Conservation (phyloP, 331 rosid genomes). For the Phaseolus coccineus region DNA sequence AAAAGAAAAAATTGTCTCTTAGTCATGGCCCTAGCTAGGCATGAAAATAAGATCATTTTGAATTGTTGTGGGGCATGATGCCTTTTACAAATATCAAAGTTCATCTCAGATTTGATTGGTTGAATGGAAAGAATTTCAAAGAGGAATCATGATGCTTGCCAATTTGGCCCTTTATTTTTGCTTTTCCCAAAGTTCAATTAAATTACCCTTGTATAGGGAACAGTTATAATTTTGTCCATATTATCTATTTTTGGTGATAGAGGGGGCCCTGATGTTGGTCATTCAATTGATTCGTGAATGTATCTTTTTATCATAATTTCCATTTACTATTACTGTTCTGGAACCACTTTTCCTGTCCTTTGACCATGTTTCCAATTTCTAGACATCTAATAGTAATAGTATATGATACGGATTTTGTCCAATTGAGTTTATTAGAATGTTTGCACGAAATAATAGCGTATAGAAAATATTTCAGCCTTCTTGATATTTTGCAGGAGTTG, state of each 20-base stretch:
- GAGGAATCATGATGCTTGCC: constrained; percentile 40
- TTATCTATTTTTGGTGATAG: constrained; percentile 38
- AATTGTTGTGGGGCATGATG: background rate
- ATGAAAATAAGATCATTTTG: constrained; percentile 11
- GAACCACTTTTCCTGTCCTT: constrained; percentile 20
- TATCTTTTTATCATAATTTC: constrained; percentile 14
- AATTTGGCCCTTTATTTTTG: constrained; percentile 47
- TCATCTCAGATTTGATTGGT: constrained; percentile 9
- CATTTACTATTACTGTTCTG: constrained; percentile 30
- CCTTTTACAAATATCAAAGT: constrained; percentile 27
- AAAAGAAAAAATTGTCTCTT: background rate
- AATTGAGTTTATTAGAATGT: constrained; percentile 9
- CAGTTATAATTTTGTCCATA: constrained; percentile 41
- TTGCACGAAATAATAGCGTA: background rate
- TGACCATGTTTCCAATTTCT: constrained; percentile 33
- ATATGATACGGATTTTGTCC: constrained; percentile 3
- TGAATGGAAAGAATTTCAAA: constrained; percentile 33
- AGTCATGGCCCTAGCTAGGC: constrained; percentile 26
- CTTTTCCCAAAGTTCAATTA: constrained; percentile 47
- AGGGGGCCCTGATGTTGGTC: constrained; percentile 31
- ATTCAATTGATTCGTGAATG: background rate
- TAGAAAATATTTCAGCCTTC: constrained; percentile 24
- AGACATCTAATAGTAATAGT: background rate
- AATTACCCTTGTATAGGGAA: constrained; percentile 29
- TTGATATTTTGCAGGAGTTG: constrained; percentile 75